Conservation (phyloP, 495 filamentous ascomycete species). For the Acidomyces sp. region DNA sequence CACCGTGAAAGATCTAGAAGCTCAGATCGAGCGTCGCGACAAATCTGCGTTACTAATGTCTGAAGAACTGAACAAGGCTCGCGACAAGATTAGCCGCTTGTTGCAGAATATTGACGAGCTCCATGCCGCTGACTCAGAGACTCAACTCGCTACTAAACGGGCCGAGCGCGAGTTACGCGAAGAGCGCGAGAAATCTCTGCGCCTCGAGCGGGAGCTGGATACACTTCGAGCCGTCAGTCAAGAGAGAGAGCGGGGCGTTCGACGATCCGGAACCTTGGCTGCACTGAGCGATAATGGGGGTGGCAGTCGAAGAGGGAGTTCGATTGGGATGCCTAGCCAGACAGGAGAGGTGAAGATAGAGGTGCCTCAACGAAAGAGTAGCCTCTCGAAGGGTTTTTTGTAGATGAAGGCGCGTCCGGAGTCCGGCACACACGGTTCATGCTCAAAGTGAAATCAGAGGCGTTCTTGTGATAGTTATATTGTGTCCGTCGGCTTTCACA, state of each 20-base stretch:
- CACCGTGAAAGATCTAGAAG: conserved; percentile 82
- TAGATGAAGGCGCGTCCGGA: conserved; percentile 14
- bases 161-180: conserved; percentile 83
- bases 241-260: conserved; percentile 34
- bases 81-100: conserved; percentile 80
- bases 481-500: not conserved
- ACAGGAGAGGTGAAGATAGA: conserved; percentile 23
- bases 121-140: conserved; percentile 68
- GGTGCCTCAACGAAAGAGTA: conserved; percentile 23
- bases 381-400: conserved; percentile 32
- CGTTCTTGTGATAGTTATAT: conserved; percentile 18
- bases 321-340: conserved; percentile 20
- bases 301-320: conserved; percentile 29
- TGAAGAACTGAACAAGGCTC: conserved; percentile 68
- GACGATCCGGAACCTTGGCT: conserved; percentile 28
- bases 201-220: conserved; percentile 81
- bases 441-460: conserved; percentile 14
- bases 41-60: conserved; percentile 65
- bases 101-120: conserved; percentile 87
- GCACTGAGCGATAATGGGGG: conserved; percentile 27
- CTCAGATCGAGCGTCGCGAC: conserved; percentile 83
- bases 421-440: conserved; percentile 6
- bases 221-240: conserved; percentile 64
- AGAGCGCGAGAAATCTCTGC: conserved; percentile 68
- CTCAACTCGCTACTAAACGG: conserved; percentile 63